Conservation (phyloP, 2,329 filamentous ascomycete genomes). For the Penicillium sclerotigenum region DNA sequence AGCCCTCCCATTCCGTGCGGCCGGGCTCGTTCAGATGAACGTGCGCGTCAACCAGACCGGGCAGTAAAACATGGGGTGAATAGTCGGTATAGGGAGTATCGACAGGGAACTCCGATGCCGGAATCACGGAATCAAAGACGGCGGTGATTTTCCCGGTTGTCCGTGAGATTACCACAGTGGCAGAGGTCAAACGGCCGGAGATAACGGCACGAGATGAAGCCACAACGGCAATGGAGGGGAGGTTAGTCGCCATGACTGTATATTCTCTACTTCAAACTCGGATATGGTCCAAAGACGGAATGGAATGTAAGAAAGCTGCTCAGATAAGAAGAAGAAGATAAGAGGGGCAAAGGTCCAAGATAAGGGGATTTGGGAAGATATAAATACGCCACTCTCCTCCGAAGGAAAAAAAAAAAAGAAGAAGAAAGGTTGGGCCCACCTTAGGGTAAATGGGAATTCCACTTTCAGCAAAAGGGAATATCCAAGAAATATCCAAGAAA, state of each 20-base stretch:
- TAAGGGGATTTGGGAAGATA: constrained; percentile 1
- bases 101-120: constrained; percentile 68
- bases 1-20: constrained; percentile 96
- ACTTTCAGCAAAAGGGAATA: neutral
- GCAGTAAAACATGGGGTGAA: constrained; percentile 78
- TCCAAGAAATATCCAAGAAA: neutral
- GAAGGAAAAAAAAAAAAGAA: neutral
- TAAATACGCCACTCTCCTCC: neutral
- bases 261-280: neutral
- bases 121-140: constrained; percentile 71
- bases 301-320: neutral
- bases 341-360: neutral
- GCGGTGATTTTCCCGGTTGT: constrained; percentile 79
- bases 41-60: constrained; percentile 92
- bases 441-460: neutral
- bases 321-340: constrained; percentile 1
- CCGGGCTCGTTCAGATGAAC: constrained; percentile 97
- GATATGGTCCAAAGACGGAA: neutral
- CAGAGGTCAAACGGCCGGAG: constrained; percentile 71
- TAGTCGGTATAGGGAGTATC: constrained; percentile 76
- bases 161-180: constrained; percentile 76
- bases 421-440: neutral
- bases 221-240: constrained; percentile 65
- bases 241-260: constrained; percentile 22
- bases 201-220: constrained; percentile 81